These are phyloP conservation scores for Penicillium coffeae DNA, from an alignment of 495 filamentous ascomycete genomes.

Conservation along the genomic window DNA sequence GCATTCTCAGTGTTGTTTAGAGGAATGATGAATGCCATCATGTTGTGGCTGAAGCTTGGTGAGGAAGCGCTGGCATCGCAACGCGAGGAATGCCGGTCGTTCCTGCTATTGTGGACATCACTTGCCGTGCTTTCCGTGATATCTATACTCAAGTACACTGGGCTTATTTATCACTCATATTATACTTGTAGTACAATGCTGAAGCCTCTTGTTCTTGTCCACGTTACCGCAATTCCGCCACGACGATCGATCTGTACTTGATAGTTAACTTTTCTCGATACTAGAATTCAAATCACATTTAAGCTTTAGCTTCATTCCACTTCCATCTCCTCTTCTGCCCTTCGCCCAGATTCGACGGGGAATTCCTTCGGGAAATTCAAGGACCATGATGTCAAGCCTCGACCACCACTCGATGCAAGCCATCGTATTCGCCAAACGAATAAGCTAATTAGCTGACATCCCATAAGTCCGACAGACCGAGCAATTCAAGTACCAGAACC, in stretches of 20 bases:
- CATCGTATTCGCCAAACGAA: no score
- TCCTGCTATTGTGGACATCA: not conserved
- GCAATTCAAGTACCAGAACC: not conserved
- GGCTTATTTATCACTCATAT: no score
- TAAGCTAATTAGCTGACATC: no score
- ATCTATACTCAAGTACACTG: no score
- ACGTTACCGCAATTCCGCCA: no score
- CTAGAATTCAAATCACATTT: no score
- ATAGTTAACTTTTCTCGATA: no score
- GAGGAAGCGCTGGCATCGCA: conserved; percentile 11
- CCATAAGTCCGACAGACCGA: not conserved
- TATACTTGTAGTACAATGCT: no score
- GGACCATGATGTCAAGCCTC: not conserved
- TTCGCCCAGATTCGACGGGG: not conserved
- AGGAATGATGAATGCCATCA: conserved; percentile 24
- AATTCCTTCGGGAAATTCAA: not conserved
- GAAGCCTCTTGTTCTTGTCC: no score
- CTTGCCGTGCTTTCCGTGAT: no score
- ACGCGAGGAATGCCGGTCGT: conserved; percentile 22
- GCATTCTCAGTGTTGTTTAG: conserved; percentile 9
- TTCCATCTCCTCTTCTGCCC: not conserved
- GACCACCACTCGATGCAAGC: not conserved
- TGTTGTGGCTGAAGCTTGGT: conserved; percentile 2
- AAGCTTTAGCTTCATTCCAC: not conserved
- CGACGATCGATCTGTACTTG: no score